Base-by-base conservation (phyloP, 2,329 filamentous ascomycete genomes). In the Fusarium anguioides region DNA sequence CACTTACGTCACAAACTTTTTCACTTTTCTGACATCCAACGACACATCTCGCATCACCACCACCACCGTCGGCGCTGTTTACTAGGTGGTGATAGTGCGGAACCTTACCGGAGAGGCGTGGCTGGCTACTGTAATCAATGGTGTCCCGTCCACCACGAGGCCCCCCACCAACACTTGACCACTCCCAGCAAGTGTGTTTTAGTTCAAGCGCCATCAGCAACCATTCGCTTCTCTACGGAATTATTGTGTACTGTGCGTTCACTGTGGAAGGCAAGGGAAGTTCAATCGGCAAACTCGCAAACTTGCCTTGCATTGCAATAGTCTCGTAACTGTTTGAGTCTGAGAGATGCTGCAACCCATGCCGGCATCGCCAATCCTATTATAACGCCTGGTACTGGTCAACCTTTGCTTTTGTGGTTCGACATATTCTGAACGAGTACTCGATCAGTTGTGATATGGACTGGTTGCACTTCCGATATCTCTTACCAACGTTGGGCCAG, bases 111-210 rank as follows among this genome's bases (percentile, higher is more conserved):
- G 53, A 54, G 42, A 73, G 60, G 61, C 66, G 64, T 67, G 58
- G 48, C 53, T 61, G 60, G 42, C 26, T 62, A 29, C 23, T 27
- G 24, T 52, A 42, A 27, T 50, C 60, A 44, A 49, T 44, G 54
- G 51, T 68, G 60, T 72, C 66, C 60, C 58, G 63, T 71, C 71
- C 58, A 71, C 70, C 63, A 71, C 60, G 60, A 66, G 61, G 68
- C 54, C 57, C 68, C 70, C 70, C 64, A 70, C 70, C 46, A 67
- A 45, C 51, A 69, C 57, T 52, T 68, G 56, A 60, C 62, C 35
- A 45, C 48, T 51, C 60, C 58, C 59, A 60, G 50, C 44, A 55
- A 59, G 50, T 29, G 45, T 47, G 51, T 44, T 70, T 67, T 65
- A 67, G 64, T 64, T 53, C 66, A 67, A 72, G 48, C 60, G 59